Evolutionary conservation across 768 basidiomycete genomes (phyloP), one percentile per base, ranked within the genome.

Genomic region (Lactarius sanguifluus): DNA sequence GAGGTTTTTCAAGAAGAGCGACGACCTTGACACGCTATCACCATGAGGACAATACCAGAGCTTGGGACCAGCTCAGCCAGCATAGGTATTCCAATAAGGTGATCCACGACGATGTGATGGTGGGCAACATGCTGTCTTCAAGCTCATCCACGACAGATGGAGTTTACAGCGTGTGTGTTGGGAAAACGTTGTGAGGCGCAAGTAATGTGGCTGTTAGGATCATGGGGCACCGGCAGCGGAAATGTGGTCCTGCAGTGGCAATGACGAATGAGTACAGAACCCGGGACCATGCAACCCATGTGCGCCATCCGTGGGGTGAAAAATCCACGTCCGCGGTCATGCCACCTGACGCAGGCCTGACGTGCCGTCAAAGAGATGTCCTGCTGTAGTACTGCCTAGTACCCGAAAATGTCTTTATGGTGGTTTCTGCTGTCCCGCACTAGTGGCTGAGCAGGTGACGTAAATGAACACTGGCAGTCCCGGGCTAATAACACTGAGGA

Each of bases 31-130:
- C 64, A 57, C 34, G 59, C 59, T 8, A 12, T 12, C 1, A 7
- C 43, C 64, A 56, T 30, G 59, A 61, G 64, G 64, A n/a, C 18
- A 10, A 41, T 30, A 32, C 36, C 34, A 64, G 62, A 52, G 38
- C 47, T 54, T 16, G 47, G 50, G 20, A 43, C 20, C 34, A 28
- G 18, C 12, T 5, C 25, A 16, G 32, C 57, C 15, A 57, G 58
- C 59, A 60, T 20, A 65, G 28, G 30, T 1, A 40, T 23, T 54
- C 58, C n/a, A 54, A 52, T 34, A 18, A 41, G 50, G 43, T 40
- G 45, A 58, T 50, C 45, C 32, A 36, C 32, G 45, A 61, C 13
- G 32, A 36, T 13, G 45, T 30, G 43, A 41, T 25, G 38, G 20
- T 43, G 25, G 2, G 12, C 12, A 36, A 30, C 15, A 2, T 20